These are phyloP conservation scores for Hemileccinum rubropunctum DNA, from an alignment of 768 basidiomycete genomes.

Conservation along the genomic window DNA sequence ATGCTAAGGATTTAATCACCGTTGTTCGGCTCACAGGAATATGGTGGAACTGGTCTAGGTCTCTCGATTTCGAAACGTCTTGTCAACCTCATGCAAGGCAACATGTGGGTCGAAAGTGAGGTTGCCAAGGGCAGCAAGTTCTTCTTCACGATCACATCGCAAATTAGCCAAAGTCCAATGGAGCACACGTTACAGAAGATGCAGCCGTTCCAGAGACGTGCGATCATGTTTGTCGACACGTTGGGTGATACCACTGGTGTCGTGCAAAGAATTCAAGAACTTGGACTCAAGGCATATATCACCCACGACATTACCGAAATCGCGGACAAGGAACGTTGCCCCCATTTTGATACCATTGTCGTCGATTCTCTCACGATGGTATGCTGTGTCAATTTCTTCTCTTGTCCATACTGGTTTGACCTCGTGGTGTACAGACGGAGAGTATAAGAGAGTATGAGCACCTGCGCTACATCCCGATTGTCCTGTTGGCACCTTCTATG, in stretches of 20 bases:
- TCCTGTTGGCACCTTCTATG: conserved; percentile 79
- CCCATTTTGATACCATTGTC: conserved; percentile 92
- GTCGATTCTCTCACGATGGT: conserved; percentile 87
- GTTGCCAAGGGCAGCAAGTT: conserved; percentile 91
- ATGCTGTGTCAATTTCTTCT: conserved; percentile 33
- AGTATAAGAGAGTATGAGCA: conserved; percentile 89
- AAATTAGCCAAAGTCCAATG: conserved; percentile 71
- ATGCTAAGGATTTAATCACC: conserved; percentile 14
- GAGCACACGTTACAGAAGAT: conserved; percentile 77
- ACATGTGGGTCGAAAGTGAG: conserved; percentile 98
- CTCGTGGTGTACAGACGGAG: conserved; percentile 62
- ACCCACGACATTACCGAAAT: conserved; percentile 81
- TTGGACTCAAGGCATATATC: conserved; percentile 75
- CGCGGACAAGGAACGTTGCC: conserved; percentile 74
- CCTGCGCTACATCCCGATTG: conserved; percentile 93
- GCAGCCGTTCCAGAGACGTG: conserved; percentile 81
- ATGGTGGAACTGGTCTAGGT: conserved; percentile 95
- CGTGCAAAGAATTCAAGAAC: conserved; percentile 69
- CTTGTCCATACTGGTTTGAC: conserved; percentile 6
- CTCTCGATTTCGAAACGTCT: conserved; percentile 97
- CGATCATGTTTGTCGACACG: conserved; percentile 91
- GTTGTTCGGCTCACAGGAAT: conserved; percentile 56
- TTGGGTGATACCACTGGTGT: conserved; percentile 73
- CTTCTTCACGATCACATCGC: conserved; percentile 94
- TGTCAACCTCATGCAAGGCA: conserved; percentile 95